Percentiles rank a stretch among this genome's conserved stretches.
Evolutionary conservation across 306 rosid genomes (phyloP).

Genomic region (Cicer cuneatum): DNA sequence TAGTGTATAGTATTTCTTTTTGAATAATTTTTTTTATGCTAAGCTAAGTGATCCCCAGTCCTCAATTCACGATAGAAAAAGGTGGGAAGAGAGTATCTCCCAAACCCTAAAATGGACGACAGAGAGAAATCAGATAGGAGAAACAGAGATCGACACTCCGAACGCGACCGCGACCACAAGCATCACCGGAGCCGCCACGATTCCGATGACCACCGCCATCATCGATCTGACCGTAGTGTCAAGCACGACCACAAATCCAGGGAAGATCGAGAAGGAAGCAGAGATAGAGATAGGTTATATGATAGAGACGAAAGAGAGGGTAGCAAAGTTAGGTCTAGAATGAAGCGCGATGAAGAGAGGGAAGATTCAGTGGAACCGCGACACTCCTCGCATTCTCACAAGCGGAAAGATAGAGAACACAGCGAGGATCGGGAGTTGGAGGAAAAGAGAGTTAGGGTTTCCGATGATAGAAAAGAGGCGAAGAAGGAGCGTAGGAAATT

Average conservation of each 20-base stretch:
- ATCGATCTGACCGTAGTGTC: constrained; percentile 64
- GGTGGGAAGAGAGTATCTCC: background rate
- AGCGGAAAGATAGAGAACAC: constrained; percentile 83
- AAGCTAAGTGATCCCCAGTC: background rate
- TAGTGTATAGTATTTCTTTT: no score
- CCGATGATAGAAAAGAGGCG: constrained; percentile 57
- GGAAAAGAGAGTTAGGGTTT: constrained; percentile 75
- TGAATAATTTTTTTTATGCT: background rate
- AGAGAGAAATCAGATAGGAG: constrained; percentile 66
- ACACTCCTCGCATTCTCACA: constrained; percentile 54
- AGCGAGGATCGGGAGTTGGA: constrained; percentile 58
- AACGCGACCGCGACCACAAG: constrained; percentile 48
- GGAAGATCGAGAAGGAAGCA: constrained; percentile 62
- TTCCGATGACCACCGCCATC: constrained; percentile 61
- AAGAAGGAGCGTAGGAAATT: constrained; percentile 68
- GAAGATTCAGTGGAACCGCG: constrained; percentile 57
- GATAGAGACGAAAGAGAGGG: constrained; percentile 53
- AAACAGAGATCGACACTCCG: constrained; percentile 55
- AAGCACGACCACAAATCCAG: constrained; percentile 63
- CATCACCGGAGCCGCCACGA: constrained; percentile 52
- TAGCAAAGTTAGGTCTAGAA: constrained; percentile 53
- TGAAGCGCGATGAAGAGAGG: constrained; percentile 47
- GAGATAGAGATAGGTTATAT: constrained; percentile 46
- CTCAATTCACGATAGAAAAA: constrained; percentile 7
- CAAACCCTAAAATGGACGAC: constrained; percentile 78